Evolutionary conservation across 768 basidiomycete genomes (phyloP).

Genomic region (Paxillus rubicundulus): DNA sequence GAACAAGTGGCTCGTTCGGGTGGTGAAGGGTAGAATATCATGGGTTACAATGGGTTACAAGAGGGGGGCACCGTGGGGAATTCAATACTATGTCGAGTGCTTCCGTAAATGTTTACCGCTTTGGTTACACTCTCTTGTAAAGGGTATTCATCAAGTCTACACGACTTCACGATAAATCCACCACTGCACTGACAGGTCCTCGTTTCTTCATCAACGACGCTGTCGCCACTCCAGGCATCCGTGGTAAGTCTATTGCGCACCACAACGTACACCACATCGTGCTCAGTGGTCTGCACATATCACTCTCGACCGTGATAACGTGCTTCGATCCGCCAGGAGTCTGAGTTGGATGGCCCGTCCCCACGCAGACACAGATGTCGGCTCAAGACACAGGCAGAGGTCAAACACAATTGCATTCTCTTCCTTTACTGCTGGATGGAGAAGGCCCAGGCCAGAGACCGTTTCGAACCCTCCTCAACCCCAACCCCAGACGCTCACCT

Average conservation of each 20-base stretch:
- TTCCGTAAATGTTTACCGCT: background rate
- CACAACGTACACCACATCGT: constrained; percentile 4
- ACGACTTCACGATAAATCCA: background rate
- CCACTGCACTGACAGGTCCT: background rate
- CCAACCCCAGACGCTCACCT: constrained; percentile 25
- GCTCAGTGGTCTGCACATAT: background rate
- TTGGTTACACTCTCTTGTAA: background rate
- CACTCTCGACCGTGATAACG: background rate
- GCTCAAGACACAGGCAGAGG: constrained; percentile 35
- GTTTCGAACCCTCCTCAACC: constrained; percentile 28
- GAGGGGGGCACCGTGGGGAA: background rate
- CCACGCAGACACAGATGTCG: constrained; percentile 31
- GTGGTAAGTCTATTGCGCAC: constrained; percentile 12
- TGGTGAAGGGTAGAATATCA: constrained; percentile 7
- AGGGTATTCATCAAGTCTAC: background rate
- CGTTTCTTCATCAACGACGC: background rate
- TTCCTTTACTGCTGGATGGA: constrained; percentile 38
- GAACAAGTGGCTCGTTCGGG: constrained; percentile 17
- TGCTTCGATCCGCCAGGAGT: constrained; percentile 3
- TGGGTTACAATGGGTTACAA: background rate
- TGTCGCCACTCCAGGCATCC: background rate
- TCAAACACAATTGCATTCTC: constrained; percentile 44
- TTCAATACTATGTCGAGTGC: too few species aligned
- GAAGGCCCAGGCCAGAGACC: constrained; percentile 32
- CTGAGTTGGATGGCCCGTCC: constrained; percentile 27